Evolutionary conservation across 352 stramenopile genomes (phyloP).

Genomic region (Phytophthora kernoviae): DNA sequence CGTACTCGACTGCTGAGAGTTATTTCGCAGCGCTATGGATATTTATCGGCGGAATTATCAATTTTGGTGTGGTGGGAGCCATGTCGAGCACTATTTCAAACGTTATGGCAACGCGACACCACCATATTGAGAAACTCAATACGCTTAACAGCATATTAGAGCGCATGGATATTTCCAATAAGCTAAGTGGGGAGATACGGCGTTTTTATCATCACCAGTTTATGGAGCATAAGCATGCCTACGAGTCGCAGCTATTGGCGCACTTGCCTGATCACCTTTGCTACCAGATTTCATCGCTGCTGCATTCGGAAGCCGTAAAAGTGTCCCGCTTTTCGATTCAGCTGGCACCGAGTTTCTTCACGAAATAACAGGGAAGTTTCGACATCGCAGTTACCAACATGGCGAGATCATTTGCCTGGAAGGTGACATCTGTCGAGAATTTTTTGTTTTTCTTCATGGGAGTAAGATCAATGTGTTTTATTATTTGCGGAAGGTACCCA

Average conservation of each 20-base stretch:
- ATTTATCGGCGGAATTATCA: constrained; percentile 76
- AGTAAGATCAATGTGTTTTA: constrained; percentile 68
- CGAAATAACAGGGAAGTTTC: constrained; percentile 81
- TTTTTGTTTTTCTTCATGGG: constrained; percentile 63
- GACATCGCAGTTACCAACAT: constrained; percentile 71
- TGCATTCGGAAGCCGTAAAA: constrained; percentile 66
- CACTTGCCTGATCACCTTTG: constrained; percentile 78
- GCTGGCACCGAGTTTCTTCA: constrained; percentile 68
- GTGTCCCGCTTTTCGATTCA: constrained; percentile 62
- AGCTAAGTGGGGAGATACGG: constrained; percentile 69
- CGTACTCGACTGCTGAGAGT: constrained; percentile 75
- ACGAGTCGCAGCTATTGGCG: constrained; percentile 70
- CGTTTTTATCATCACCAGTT: constrained; percentile 83
- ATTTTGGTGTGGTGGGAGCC: constrained; percentile 78
- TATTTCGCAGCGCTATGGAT: constrained; percentile 81
- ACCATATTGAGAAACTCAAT: constrained; percentile 81
- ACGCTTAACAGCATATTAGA: constrained; percentile 73
- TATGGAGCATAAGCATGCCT: constrained; percentile 64
- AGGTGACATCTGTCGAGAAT: constrained; percentile 74
- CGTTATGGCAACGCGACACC: constrained; percentile 59
- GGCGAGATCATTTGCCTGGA: constrained; percentile 75
- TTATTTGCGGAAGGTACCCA: constrained; percentile 44
- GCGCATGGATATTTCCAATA: constrained; percentile 60
- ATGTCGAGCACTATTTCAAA: constrained; percentile 85
- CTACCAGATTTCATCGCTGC: constrained; percentile 73